Base-by-base conservation (phyloP, 2,329 filamentous ascomycete species). In the Claviceps pusilla region DNA sequence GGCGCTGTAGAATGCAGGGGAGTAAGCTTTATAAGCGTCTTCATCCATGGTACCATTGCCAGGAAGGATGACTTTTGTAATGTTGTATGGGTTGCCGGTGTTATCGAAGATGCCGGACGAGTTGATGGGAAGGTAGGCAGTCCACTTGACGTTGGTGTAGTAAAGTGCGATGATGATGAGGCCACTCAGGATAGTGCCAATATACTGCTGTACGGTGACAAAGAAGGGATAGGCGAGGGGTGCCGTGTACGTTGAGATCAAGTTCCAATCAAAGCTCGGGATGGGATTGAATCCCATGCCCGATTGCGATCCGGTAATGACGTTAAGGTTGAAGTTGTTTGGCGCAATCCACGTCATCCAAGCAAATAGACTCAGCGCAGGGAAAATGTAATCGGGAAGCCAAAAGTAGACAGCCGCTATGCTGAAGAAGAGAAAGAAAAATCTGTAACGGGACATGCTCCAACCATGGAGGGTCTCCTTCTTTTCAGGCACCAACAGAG, bases 261-360 rank as follows among this genome's bases (percentile, higher is more conserved):
- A 55, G 56, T 71, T 71, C 69, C 69, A 72, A 58, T 72, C 70
- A 49, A 71, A 69, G 2, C 67, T 71, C 4, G 69, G 63, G 33
- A 66, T 49, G 7, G 67, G 66, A 56, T 71, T 70, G 54, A 71
- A 56, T 14, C 70, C 70, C 19, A 72, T 56, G 6, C 73, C 73
- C 24, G 67, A 65, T n/a, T 65, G 65, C n/a, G 67, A 69, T 2
- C 73, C 73, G 9, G 70, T 71, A 49, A 75, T 62, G 12, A 68
- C 66, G 46, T 65, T 68, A 50, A 74, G 61, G 19, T 62, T 64
- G 41, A 68, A 62, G 55, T 73, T 74, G 12, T 66, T 57, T 0
- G 76, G 76, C 0, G 71, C 65, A 53, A 80, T 79, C 76, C 76
- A 80, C 0, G 74, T 73, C 56, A 79, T 71, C 75, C 76, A 80